Base-by-base conservation (phyloP, 768 basidiomycete genomes). In the Podaxis sp. region DNA sequence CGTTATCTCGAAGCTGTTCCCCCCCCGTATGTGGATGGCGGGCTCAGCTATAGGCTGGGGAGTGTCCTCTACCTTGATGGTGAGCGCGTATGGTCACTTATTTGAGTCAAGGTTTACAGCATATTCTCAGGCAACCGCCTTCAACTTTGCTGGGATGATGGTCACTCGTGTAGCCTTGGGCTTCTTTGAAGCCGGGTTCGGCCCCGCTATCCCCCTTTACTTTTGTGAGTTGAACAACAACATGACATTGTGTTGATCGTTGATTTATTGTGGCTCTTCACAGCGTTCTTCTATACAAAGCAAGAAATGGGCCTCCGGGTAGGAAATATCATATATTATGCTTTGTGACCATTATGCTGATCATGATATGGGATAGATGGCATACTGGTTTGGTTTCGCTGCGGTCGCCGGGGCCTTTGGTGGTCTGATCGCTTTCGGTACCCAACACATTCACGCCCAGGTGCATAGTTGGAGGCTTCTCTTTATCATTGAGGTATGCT, bases 351-450 rank as follows among this genome's bases (percentile, higher is more conserved):
- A n/a, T 55, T 43, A 57, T 41, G 9, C 54, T 51, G 33, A 29
- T 41, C 27, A 29, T 24, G 13, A 37, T 25, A 40, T 54, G n/a
- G 41, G 54, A 19, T 59, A 82, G 76, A 82, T 89, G 82, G 90
- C 89, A 1, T 85, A 90, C 67, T 92, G 90, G 88, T 93, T 92
- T 64, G 89, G 88, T 8, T 93, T 92, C 69, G 90, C 91, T 4
- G 90, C 91, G 2, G 84, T 91, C 3, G 89, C 92, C 3, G 91
- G 91, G 24, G 92, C 92, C 4, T 93, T 93, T 63, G 90, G 91
- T 13, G 91, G 92, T n/a, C 75, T 93, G 50, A 83, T 94, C 46
- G 91, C 92, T 2, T 93, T 89, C 65, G 92, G 90, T 1, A 78
- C 93, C 9, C 88, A 91, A 66, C 82, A 91, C 68, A 79, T 77